A percentile compares a stretch with the other conserved stretches of the same genome.
phyloP scores from a whole-genome alignment of 2,329 filamentous ascomycete genomes.

The Diaporthe sp. region DNA sequence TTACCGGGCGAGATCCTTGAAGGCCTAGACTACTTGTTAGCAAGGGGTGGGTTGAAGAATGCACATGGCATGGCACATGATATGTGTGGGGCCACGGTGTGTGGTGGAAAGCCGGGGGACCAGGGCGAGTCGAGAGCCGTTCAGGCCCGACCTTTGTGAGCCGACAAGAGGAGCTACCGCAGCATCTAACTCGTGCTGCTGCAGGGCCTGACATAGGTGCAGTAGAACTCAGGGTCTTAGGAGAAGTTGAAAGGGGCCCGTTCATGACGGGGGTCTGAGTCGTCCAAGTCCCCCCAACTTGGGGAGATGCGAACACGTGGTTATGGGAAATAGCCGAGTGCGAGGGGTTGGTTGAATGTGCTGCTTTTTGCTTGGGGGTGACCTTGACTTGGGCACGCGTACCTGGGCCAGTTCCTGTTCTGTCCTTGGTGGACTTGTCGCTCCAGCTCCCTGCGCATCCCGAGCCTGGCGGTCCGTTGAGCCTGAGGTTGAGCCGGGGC shows the following conservation, averaged over 20 bases:
- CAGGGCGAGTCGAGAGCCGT: not conserved
- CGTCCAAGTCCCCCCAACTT: not conserved
- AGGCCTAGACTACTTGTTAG: constrained; percentile 42
- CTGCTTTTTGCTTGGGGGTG: not conserved
- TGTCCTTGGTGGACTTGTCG: constrained; percentile 14
- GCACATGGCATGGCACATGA: not conserved
- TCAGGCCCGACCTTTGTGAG: not conserved
- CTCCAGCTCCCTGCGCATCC: not conserved
- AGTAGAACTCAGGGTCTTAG: not conserved
- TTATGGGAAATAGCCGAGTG: constrained; percentile 11
- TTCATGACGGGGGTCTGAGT: constrained; percentile 15
- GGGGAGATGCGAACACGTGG: constrained; percentile 10
- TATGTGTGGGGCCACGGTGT: not conserved
- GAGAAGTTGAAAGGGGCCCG: not conserved
- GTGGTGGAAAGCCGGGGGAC: not conserved
- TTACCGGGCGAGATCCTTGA: constrained; percentile 47
- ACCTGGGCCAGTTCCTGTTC: constrained; percentile 35
- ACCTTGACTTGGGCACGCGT: not conserved
- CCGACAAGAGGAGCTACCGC: not conserved
- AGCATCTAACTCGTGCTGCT: not conserved
- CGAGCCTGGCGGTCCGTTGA: constrained; percentile 5
- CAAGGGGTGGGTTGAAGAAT: constrained; percentile 24
- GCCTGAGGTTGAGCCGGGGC: constrained; percentile 11
- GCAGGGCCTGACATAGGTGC: not conserved
- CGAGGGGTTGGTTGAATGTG: not conserved